phyloP scores from a whole-genome alignment of 1,139 yeast species.

The Magnusiomyces fungicola region DNA sequence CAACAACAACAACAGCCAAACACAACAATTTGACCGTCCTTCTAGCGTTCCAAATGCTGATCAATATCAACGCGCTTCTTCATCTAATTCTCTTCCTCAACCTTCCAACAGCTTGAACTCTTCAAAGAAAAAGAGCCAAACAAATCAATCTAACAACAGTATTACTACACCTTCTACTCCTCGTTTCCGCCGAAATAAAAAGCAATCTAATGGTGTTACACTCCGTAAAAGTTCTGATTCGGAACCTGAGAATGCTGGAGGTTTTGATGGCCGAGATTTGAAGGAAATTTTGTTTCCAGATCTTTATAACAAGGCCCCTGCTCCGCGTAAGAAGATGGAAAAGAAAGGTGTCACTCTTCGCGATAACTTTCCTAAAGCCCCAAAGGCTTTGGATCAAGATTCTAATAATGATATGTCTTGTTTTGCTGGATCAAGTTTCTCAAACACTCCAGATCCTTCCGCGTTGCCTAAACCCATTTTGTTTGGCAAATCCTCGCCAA shows the following conservation, averaged over 20 bases:
- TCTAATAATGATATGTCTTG: slow-evolving; percentile 7
- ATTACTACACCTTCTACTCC: background rate
- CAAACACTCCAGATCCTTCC: slow-evolving; percentile 39
- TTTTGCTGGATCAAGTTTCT: slow-evolving; percentile 38
- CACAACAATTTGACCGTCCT: background rate
- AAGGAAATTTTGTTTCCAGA: slow-evolving; percentile 26
- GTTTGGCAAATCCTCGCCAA: slow-evolving; percentile 17
- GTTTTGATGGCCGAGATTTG: too few species aligned
- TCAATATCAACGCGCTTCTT: background rate
- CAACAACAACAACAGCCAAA: background rate
- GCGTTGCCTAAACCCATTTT: slow-evolving; percentile 37
- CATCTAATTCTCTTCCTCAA: background rate
- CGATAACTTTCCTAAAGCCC: background rate
- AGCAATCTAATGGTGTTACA: slow-evolving; percentile 1
- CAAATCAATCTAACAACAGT: background rate
- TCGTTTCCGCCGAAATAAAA: slow-evolving; percentile 2
- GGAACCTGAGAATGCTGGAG: slow-evolving; percentile 6
- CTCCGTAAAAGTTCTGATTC: background rate
- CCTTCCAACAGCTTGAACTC: background rate
- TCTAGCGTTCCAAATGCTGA: background rate
- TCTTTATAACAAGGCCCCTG: slow-evolving; percentile 12
- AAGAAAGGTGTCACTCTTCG: slow-evolving; percentile 5
- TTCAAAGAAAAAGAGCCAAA: slow-evolving; percentile 1
- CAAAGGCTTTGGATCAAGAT: background rate
- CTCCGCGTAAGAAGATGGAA: background rate